Evolutionary conservation across 176 grass and related monocot species (phyloP).

Genomic region (Cymbopogon citratus): DNA sequence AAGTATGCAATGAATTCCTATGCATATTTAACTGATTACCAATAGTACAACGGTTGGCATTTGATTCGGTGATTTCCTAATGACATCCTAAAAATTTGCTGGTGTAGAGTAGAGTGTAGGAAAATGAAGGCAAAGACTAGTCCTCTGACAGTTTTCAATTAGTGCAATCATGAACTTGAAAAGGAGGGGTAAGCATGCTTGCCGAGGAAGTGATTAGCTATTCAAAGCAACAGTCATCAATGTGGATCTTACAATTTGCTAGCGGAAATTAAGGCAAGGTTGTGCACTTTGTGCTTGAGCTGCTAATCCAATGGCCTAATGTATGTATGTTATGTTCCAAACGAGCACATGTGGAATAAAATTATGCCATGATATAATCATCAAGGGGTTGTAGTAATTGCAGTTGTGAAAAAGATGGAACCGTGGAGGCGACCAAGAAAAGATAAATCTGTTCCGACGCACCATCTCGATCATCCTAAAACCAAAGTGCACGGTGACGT

Average conservation of each 20-base stretch:
- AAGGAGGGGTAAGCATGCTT: constrained; percentile 32
- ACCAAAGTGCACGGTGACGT: not conserved
- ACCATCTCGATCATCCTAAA: not conserved
- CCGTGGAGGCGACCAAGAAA: not conserved
- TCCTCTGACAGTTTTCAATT: not conserved
- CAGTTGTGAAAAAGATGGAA: constrained; percentile 16
- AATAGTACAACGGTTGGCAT: not conserved
- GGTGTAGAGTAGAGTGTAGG: not conserved
- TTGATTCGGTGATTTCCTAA: not conserved
- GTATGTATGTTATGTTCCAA: not conserved
- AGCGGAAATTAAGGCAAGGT: constrained; percentile 14
- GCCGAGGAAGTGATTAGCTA: constrained; percentile 31
- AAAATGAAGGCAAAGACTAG: constrained; percentile 6
- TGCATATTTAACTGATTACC: not conserved
- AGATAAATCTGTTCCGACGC: not conserved
- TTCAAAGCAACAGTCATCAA: constrained; percentile 19
- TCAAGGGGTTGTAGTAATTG: not conserved
- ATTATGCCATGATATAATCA: not conserved
- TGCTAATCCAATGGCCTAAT: constrained; percentile 1
- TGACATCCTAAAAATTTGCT: not conserved
- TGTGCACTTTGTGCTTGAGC: constrained; percentile 15
- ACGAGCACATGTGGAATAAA: not conserved
- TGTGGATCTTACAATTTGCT: not conserved
- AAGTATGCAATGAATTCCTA: not conserved
- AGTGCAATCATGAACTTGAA: constrained; percentile 19